Conservation (phyloP, 1,284 basidiomycete genomes). For the Grifola frondosa region DNA sequence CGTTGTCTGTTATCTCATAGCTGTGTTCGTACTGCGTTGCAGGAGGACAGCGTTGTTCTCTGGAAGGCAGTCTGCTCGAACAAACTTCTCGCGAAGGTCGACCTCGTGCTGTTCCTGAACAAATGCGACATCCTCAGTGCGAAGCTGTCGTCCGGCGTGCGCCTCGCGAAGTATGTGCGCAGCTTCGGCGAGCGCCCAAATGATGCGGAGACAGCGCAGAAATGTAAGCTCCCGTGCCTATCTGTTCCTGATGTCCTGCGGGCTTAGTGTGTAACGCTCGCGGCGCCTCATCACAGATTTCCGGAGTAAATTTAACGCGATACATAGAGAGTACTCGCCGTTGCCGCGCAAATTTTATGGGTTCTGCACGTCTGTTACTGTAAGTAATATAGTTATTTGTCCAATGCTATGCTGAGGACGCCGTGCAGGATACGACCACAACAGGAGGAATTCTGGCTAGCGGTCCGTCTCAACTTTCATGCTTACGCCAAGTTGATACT, state of each 20-base stretch:
- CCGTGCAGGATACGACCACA: constrained; percentile 61
- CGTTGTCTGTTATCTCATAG: constrained; percentile 5
- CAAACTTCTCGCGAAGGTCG: constrained; percentile 68
- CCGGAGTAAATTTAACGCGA: constrained; percentile 72
- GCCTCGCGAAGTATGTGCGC: constrained; percentile 65
- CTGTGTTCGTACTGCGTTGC: constrained; percentile 4
- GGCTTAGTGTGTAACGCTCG: neutral
- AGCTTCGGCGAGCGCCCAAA: constrained; percentile 74
- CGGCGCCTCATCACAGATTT: constrained; percentile 48
- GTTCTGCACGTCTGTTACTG: constrained; percentile 77
- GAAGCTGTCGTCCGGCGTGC: constrained; percentile 63
- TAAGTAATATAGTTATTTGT: constrained; percentile 31
- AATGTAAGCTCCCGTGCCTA: constrained; percentile 45
- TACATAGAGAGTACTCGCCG: constrained; percentile 75
- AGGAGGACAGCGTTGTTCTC: constrained; percentile 79
- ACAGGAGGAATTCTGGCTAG: constrained; percentile 77
- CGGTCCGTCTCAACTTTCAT: constrained; percentile 42
- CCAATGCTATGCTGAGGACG: neutral
- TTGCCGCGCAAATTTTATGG: constrained; percentile 76
- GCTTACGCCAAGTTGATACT: neutral
- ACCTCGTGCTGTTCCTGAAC: constrained; percentile 77
- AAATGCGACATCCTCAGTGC: constrained; percentile 74
- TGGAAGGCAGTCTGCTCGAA: constrained; percentile 79
- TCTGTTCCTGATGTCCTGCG: neutral
- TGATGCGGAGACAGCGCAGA: constrained; percentile 67